A percentile compares a stretch with the other conserved stretches of the same genome.
These are phyloP conservation scores for Salvia rosmarinus DNA, from an alignment of 257 asterid genomes.

Conservation along the genomic window DNA sequence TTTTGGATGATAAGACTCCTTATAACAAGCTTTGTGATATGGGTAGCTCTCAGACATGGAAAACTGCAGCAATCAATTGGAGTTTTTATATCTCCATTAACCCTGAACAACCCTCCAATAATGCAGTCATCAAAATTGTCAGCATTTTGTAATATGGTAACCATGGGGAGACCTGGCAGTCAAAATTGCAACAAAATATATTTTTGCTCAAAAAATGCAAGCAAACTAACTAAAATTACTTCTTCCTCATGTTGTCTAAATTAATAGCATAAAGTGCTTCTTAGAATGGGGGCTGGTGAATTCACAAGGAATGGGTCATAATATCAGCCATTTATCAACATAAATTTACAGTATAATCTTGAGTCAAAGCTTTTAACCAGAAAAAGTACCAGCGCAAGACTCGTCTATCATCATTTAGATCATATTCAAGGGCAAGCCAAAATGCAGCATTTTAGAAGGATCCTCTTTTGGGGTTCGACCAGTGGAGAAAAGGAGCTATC, in stretches of 20 bases:
- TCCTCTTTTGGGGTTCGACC: not conserved
- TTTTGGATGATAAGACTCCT: slow-evolving; percentile 91
- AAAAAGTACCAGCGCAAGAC: not conserved
- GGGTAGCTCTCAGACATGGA: slow-evolving; percentile 84
- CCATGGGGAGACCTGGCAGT: not conserved
- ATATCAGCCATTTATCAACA: not conserved
- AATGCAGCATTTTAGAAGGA: not conserved
- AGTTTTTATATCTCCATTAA: not conserved
- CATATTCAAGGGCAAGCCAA: not conserved
- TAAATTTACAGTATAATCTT: not conserved
- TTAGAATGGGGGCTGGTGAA: not conserved
- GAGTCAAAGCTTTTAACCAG: not conserved
- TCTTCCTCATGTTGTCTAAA: not conserved
- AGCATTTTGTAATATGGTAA: not conserved
- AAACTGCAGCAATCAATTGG: slow-evolving; percentile 57
- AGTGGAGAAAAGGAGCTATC: not conserved
- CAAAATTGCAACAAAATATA: not conserved
- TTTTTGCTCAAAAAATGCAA: not conserved
- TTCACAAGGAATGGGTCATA: not conserved
- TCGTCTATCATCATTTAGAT: not conserved
- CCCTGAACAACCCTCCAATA: not conserved
- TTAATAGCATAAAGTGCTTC: not conserved
- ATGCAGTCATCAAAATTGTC: slow-evolving; percentile 8
- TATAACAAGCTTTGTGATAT: slow-evolving; percentile 92
- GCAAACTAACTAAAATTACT: not conserved